These are phyloP conservation scores for Polymyxa betae DNA, from an alignment of 208 protist species.

Conservation along the genomic window DNA sequence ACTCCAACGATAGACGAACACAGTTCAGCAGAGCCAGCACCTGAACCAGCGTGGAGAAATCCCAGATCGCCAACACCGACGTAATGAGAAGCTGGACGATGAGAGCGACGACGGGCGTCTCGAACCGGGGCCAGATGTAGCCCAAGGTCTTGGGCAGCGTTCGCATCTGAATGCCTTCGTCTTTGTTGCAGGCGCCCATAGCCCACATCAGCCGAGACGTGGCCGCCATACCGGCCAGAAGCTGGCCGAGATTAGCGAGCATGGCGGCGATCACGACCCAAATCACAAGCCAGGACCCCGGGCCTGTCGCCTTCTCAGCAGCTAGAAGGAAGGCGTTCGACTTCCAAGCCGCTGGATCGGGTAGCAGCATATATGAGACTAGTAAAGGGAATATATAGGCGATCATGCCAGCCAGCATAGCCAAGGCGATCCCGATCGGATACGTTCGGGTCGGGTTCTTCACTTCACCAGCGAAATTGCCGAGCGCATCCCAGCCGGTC, in stretches of 20 bases:
- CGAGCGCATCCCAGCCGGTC: constrained; percentile 6
- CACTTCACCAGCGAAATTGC: constrained; percentile 37
- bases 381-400: neutral
- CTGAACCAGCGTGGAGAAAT: constrained; percentile 23
- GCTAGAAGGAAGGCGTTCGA: neutral
- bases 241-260: constrained; percentile 21
- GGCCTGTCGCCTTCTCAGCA: neutral
- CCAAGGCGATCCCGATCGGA: constrained; percentile 8
- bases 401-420: constrained; percentile 7
- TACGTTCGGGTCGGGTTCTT: constrained; percentile 39
- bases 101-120: neutral
- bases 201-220: constrained; percentile 19
- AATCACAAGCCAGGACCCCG: neutral
- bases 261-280: neutral
- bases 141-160: constrained; percentile 26
- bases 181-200: constrained; percentile 19
- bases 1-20: constrained; percentile 2
- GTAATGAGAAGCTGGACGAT: constrained; percentile 1
- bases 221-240: constrained; percentile 34
- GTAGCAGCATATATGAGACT: constrained; percentile 23
- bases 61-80: neutral
- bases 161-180: neutral
- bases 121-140: neutral
- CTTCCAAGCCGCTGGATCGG: neutral
- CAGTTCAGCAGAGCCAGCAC: constrained; percentile 3